phyloP scores from a whole-genome alignment of 2,329 filamentous ascomycete genomes.

The Ascochyta clinopodiicola region DNA sequence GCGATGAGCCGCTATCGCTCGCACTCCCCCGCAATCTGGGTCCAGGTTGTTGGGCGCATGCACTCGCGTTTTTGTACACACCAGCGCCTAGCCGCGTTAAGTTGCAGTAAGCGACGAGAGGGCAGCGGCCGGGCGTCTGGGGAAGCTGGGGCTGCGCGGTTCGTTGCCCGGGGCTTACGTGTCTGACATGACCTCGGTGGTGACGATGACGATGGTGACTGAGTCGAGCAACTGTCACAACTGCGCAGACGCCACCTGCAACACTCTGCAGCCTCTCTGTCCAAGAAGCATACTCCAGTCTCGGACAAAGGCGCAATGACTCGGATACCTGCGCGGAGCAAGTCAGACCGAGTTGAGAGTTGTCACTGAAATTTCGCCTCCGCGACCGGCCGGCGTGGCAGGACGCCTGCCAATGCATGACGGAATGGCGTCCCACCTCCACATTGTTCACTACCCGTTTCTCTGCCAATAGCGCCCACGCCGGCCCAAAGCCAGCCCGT shows the following conservation, averaged over 20 bases:
- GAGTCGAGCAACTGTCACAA: neutral
- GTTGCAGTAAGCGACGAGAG: conserved; percentile 4
- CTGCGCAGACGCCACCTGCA: neutral
- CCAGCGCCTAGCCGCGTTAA: conserved; percentile 10
- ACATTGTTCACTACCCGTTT: conserved; percentile 20
- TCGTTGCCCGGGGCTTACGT: conserved; percentile 14
- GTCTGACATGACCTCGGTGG: neutral
- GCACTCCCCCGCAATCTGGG: conserved; percentile 1
- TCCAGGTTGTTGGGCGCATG: conserved; percentile 6
- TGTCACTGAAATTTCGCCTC: conserved; percentile 7
- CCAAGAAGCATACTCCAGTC: conserved; percentile 2
- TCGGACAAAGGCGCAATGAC: conserved; percentile 6
- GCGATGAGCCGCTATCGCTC: conserved; percentile 4
- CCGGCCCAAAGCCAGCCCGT: conserved; percentile 19
- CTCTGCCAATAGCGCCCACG: conserved; percentile 24
- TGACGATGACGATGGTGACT: neutral
- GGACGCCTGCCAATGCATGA: conserved; percentile 13
- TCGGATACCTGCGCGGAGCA: conserved; percentile 5
- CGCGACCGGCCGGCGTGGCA: conserved; percentile 11
- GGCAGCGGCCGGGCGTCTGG: conserved; percentile 12
- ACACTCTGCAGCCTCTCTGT: neutral
- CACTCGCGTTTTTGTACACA: neutral
- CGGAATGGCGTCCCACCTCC: conserved; percentile 27
- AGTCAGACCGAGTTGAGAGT: conserved; percentile 9
- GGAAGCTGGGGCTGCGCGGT: conserved; percentile 14